Evolutionary conservation across 2,329 filamentous ascomycete genomes (phyloP), one percentile per base, ranked within the genome.

Genomic region (Pseudogymnoascus pannorum): DNA sequence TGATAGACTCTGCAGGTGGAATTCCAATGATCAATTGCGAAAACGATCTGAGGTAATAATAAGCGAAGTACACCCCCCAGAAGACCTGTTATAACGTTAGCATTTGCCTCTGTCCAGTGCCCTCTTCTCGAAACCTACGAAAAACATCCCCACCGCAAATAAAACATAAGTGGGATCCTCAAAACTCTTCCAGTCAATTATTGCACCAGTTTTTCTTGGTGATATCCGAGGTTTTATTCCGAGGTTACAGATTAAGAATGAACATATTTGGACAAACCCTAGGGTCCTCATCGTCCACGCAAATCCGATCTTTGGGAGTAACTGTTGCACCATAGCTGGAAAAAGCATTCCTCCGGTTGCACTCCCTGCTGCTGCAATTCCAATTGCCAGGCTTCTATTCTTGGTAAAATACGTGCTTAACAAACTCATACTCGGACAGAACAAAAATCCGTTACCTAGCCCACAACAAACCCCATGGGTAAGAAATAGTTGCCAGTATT

Each of bases 331-430:
- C 9, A 80, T 71, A n/a, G 74, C 69, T 0, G 78, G 76, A 61
- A 76, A 77, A 4, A 81, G 67, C 1, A 80, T 69, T 1, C 78
- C 78, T 8, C 74, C 73, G 29, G 72, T 71, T 4, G 69, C 71
- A 16, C 66, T 71, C 1, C 77, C 77, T 5, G 33, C 24, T 24
- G 84, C 83, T 2, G 83, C 81, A 7, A 88, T 68, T 2, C 84
- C 84, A 44, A 86, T 80, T 3, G 83, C 86, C 18, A 88, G 72
- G 0, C 79, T 79, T 61, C 82, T 77, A 64, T 76, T 79, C 57
- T 75, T 76, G 48, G 76, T 76, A 69, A 89, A 89, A 68, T 89
- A 90, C 9, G 87, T 86, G 3, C 86, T 82, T 1, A 89, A 74
- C 3, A 87, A 80, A 1, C 87, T 82, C 31, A 90, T 78, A 42